Percentiles rank a stretch among this genome's conserved stretches.
Evolutionary conservation across 2,329 filamentous ascomycete genomes (phyloP).

Genomic region (Nemania serpens): DNA sequence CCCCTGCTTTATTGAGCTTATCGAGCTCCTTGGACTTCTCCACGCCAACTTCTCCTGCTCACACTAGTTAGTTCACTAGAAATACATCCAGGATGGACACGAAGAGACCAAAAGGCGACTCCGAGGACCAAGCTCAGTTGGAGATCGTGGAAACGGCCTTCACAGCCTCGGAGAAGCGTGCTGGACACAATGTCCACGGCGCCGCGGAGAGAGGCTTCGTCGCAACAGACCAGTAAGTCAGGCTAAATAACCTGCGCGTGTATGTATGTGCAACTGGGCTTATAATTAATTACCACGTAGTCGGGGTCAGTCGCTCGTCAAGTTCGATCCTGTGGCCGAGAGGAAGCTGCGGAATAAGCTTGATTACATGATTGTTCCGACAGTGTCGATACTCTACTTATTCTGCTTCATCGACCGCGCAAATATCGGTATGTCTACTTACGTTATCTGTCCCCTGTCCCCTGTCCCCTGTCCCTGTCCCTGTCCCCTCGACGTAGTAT

Average conservation of each 20-base stretch:
- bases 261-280: neutral
- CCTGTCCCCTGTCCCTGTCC: neutral
- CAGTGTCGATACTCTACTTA: conserved; percentile 66
- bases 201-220: conserved; percentile 50
- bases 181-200: conserved; percentile 31
- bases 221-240: conserved; percentile 52
- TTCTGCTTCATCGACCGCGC: conserved; percentile 74
- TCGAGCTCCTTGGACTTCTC: neutral
- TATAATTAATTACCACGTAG: conserved; percentile 36
- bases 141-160: conserved; percentile 10
- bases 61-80: too few species aligned
- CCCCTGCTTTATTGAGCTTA: neutral
- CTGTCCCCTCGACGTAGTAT: neutral
- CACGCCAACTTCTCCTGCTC: neutral
- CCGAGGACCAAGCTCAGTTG: conserved; percentile 9
- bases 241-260: neutral
- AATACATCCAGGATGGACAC: conserved; percentile 1
- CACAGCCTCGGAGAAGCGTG: conserved; percentile 12
- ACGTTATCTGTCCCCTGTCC: neutral
- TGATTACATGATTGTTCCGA: conserved; percentile 65
- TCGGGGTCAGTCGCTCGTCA: conserved; percentile 54
- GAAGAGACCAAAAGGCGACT: neutral
- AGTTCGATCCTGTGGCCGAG: conserved; percentile 63
- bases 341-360: conserved; percentile 62
- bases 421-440: conserved; percentile 61